A percentile compares a stretch with the other conserved stretches of the same genome.
These are phyloP conservation scores for Moniliophthora roreri DNA, from an alignment of 1,284 basidiomycete species.

Conservation along the genomic window DNA sequence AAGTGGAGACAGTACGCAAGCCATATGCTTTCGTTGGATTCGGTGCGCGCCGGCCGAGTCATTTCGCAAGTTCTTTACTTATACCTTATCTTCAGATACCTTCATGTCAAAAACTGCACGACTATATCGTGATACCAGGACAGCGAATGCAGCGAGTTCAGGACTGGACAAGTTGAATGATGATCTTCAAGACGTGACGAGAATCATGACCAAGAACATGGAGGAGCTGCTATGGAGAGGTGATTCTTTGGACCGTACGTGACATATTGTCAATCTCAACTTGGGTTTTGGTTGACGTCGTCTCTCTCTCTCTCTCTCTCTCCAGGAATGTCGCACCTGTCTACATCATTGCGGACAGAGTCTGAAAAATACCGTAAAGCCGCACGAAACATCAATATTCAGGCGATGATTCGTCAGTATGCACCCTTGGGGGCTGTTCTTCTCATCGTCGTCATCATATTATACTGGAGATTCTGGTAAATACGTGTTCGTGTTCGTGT, in stretches of 20 bases:
- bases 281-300: slow-evolving; percentile 7
- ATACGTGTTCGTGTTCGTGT: not conserved
- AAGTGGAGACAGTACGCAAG: slow-evolving; percentile 82
- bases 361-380: slow-evolving; percentile 98
- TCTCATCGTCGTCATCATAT: slow-evolving; percentile 80
- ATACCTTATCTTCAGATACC: slow-evolving; percentile 62
- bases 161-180: slow-evolving; percentile 90
- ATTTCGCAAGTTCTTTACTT: slow-evolving; percentile 1
- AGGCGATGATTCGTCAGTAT: slow-evolving; percentile 94
- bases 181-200: slow-evolving; percentile 95
- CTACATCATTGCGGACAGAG: slow-evolving; percentile 95
- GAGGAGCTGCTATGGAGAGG: slow-evolving; percentile 98
- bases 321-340: slow-evolving; percentile 94
- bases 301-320: too few relatives aligned
- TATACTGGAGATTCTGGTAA: slow-evolving; percentile 90
- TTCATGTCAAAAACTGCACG: slow-evolving; percentile 99
- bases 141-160: slow-evolving; percentile 72
- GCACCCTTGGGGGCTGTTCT: slow-evolving; percentile 85
- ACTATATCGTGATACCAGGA: slow-evolving; percentile 91
- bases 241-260: slow-evolving; percentile 90
- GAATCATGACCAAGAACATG: slow-evolving; percentile 99
- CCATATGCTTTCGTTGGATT: slow-evolving; percentile 97
- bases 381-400: slow-evolving; percentile 91
- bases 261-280: slow-evolving; percentile 4
- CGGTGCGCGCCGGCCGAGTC: slow-evolving; percentile 51